These are phyloP conservation scores for Rhazya stricta DNA, from an alignment of 257 asterid genomes.

Conservation along the genomic window DNA sequence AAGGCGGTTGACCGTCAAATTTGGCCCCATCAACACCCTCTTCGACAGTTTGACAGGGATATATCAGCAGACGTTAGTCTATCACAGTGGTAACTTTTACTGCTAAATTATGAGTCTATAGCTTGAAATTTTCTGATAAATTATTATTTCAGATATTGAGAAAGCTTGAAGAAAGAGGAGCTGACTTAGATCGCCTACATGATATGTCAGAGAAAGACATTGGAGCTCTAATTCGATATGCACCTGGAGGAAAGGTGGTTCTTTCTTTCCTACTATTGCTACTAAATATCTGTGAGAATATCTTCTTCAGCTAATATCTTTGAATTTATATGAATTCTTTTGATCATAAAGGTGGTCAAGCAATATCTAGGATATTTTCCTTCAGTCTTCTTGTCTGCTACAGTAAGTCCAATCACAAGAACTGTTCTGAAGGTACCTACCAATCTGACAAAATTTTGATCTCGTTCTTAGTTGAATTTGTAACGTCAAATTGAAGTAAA, in stretches of 20 bases:
- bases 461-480: constrained; percentile 14
- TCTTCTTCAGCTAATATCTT: constrained; percentile 6
- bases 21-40: constrained; percentile 98
- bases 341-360: constrained; percentile 61
- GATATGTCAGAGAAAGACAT: constrained; percentile 90
- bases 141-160: constrained; percentile 61
- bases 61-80: constrained; percentile 65
- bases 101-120: background rate
- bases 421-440: constrained; percentile 87
- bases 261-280: constrained; percentile 19
- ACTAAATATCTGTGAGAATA: constrained; percentile 9
- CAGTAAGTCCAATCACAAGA: constrained; percentile 97
- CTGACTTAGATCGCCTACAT: constrained; percentile 72
- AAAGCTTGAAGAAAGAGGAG: constrained; percentile 86
- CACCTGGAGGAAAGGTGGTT: constrained; percentile 92
- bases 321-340: constrained; percentile 26
- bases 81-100: constrained; percentile 11
- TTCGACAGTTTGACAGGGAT: constrained; percentile 88
- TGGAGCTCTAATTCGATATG: constrained; percentile 93
- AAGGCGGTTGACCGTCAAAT: constrained; percentile 97
- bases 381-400: constrained; percentile 74
- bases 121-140: constrained; percentile 2
- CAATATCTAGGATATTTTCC: constrained; percentile 83
- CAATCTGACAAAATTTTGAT: constrained; percentile 16
- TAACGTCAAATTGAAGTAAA: background rate